Conservation (phyloP, 2,329 filamentous ascomycete genomes). For the Paecilomyces sp. region DNA sequence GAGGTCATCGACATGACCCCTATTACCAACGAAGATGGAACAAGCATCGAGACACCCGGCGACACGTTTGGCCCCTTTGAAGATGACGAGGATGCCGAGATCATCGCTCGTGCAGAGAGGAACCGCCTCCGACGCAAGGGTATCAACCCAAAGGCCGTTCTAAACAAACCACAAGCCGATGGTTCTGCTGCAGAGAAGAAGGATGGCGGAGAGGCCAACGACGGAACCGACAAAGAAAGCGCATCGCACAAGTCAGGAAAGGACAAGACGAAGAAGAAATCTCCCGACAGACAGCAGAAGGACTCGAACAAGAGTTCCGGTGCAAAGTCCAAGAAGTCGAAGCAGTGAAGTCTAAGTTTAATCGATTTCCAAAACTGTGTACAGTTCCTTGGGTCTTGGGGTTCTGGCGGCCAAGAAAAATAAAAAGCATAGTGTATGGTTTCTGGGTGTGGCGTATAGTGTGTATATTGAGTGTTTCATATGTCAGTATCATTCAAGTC, state of each 20-base stretch:
- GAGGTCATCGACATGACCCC: constrained; percentile 62
- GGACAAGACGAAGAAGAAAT: background rate
- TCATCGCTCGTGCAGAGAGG: constrained; percentile 66
- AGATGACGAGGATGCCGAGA: constrained; percentile 63
- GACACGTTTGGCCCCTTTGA: constrained; percentile 67
- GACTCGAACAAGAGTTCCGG: background rate
- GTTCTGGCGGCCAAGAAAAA: background rate
- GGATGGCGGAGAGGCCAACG: constrained; percentile 10
- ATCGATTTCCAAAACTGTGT: background rate
- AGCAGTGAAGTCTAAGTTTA: background rate
- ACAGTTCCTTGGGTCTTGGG: background rate
- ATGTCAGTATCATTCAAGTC: background rate
- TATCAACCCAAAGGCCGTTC: constrained; percentile 59
- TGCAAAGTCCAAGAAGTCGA: background rate
- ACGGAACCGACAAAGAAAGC: background rate
- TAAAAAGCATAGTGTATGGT: background rate
- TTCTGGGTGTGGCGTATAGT: background rate
- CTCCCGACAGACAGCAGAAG: background rate
- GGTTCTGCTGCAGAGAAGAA: constrained; percentile 11
- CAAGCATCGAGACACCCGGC: constrained; percentile 23
- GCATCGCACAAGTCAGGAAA: background rate
- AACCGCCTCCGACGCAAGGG: constrained; percentile 69
- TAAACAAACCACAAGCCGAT: constrained; percentile 24
- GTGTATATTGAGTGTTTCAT: background rate
- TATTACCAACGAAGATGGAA: constrained; percentile 42